Evolutionary conservation across 805 yeast genomes (phyloP), one percentile per base, ranked within the genome.

Genomic region (Yarrowia sp.): DNA sequence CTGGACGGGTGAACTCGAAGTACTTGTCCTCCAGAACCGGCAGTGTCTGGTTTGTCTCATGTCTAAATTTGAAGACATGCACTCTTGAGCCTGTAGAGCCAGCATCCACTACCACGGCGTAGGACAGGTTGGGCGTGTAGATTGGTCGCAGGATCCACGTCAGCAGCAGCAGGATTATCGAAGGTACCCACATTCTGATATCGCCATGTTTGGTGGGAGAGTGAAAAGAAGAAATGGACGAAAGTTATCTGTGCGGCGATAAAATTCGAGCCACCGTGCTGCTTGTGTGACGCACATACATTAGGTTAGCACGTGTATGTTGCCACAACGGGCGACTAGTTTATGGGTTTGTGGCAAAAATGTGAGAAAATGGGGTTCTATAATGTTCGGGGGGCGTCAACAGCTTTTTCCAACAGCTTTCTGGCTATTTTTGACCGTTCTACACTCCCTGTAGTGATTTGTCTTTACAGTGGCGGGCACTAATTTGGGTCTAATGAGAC

Each of bases 71-170:
- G 76, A 92, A 93, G 50, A 95, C 86, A 76, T 95, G 98, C 36
- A 93, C 88, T 74, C 98, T 85, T 10, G 98, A 91, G 38, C 99
- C 98, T 14, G 96, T 88, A 1, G 98, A 92, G 13, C 98, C 99
- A 8, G 98, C 99, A 79, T 93, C 99, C 64, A 93, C 80, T 96
- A 93, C 91, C 28, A 93, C 84, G 33, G 92, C 97, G 70, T 81
- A 92, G 39, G 38, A 51, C 31, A 32, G 14, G 44, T 41, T 39
- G 11, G 39, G 33, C 31, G 43, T 60, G 64, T 28, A 63, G 32
- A 32, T 42, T 28, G 58, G 33, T 33, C 33, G 28, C 18, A 47
- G 62, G 13, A 50, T 39, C 44, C 65, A 64, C 4, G 64, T 39
- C 44, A 64, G 11, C 28, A 35, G 33, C 35, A 61, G 51, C 22